Evolutionary conservation across 805 yeast species (phyloP).

Genomic region (Wickerhamiella hasegawae): DNA sequence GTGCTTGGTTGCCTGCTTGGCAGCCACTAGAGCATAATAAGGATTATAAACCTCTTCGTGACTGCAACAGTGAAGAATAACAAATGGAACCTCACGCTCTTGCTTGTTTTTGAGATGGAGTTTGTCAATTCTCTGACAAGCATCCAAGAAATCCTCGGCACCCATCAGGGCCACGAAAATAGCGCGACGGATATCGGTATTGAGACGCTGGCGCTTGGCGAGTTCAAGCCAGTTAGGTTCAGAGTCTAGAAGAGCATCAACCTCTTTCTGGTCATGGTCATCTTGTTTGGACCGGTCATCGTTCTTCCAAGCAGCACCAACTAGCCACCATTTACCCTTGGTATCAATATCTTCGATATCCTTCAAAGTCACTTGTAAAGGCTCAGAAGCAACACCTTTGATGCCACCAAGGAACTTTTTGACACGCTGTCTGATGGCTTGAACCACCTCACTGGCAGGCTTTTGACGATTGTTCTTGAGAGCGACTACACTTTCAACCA

Average conservation of each 20-base stretch:
- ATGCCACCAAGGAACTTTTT: constrained; percentile 47
- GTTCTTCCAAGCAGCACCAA: constrained; percentile 96
- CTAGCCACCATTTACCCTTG: constrained; percentile 97
- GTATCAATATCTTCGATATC: constrained; percentile 67
- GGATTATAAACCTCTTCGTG: constrained; percentile 79
- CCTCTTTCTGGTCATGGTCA: constrained; percentile 26
- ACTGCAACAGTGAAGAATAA: constrained; percentile 70
- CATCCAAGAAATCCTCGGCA: constrained; percentile 81
- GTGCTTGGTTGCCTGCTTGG: constrained; percentile 56
- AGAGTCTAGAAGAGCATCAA: constrained; percentile 46
- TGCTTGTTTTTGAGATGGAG: constrained; percentile 63
- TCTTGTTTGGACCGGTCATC: constrained; percentile 19
- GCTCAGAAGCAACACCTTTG: constrained; percentile 36
- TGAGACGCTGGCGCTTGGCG: constrained; percentile 80
- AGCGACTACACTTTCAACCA: constrained; percentile 72
- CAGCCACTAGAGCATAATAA: constrained; percentile 68
- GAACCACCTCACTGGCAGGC: constrained; percentile 35
- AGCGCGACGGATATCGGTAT: constrained; percentile 88
- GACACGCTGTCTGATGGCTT: constrained; percentile 38
- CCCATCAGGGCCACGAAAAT: constrained; percentile 91
- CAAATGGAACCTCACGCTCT: constrained; percentile 73
- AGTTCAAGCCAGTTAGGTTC: constrained; percentile 82
- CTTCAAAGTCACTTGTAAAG: constrained; percentile 66
- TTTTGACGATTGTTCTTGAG: constrained; percentile 74
- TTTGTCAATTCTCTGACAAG: constrained; percentile 67